Evolutionary conservation across 768 basidiomycete species (phyloP), one percentile per base, ranked within the genome.

Genomic region (Pleurotus tuber-regium): DNA sequence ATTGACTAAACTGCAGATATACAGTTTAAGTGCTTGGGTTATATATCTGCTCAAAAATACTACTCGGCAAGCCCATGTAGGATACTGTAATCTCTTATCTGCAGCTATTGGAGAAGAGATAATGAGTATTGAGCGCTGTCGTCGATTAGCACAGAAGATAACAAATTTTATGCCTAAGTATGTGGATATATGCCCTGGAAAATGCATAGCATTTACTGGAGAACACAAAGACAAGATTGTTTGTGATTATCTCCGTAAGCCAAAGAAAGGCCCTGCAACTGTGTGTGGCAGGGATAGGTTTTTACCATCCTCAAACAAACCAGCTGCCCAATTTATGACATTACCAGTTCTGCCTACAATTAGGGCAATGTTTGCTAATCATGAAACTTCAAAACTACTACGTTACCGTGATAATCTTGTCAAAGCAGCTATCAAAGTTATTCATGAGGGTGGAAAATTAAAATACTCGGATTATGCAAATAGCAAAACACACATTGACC

Each of bases 121-220:
- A n/a, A 39, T 63, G 12, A 56, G 56, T 8, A 40, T 60, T 23
- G 19, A 63, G 35, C 11, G 25, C 4, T 60, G 40, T 10, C 43
- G 36, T 18, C 58, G 58, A 43, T 57, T 63, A 18, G 58, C 56
- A 25, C 18, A 19, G 12, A 38, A 26, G 16, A 30, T 62, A 2
- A 63, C 63, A 21, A 46, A 49, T 9, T 49, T 66, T 19, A n/a
- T 30, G 21, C 54, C 63, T n/a, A 24, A 14, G 6, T 50, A 50
- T 23, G 43, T 62, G 39, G 56, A 59, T 51, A 65, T 65, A 55
- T 65, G 63, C 31, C 63, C 57, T 18, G 21, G 47, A 5, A 59
- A 56, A 47, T 65, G 64, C 43, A 61, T 63, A 21, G 64, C 64
- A 24, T 65, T 61, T 49, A 63, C 63, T 10, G 64, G 64, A 43